Percentiles rank a stretch among this genome's conserved stretches.
These are phyloP conservation scores for Neolentinus lepideus DNA, from an alignment of 1,284 basidiomycete genomes.

Conservation along the genomic window DNA sequence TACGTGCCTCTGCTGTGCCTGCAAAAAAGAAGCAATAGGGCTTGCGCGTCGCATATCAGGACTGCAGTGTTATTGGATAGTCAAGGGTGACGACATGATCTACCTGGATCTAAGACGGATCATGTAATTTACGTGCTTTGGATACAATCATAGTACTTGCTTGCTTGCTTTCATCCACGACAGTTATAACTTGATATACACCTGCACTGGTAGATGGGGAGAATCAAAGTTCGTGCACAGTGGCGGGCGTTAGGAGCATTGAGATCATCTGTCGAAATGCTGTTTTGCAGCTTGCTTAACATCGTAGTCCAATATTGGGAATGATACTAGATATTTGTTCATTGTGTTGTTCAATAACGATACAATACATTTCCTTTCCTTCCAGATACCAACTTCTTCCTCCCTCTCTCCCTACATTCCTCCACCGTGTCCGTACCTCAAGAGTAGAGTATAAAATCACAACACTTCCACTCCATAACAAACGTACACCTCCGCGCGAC, in stretches of 20 bases:
- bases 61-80: too few relatives aligned
- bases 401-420: background rate
- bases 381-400: background rate
- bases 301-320: too few relatives aligned
- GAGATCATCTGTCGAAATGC: too few relatives aligned
- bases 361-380: background rate
- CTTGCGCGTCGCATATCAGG: background rate
- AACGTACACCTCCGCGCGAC: too few relatives aligned
- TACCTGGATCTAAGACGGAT: background rate
- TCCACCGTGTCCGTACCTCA: background rate
- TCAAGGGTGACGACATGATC: too few relatives aligned
- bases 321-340: background rate
- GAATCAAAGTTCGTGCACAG: too few relatives aligned
- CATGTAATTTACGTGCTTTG: background rate
- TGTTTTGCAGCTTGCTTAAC: too few relatives aligned
- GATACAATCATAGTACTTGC: background rate
- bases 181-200: too few relatives aligned
- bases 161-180: background rate
- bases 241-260: too few relatives aligned
- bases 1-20: conserved; percentile 29
- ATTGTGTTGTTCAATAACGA: background rate
- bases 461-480: too few relatives aligned
- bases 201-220: too few relatives aligned
- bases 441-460: too few relatives aligned
- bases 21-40: conserved; percentile 15